phyloP scores from a whole-genome alignment of 345 rosid genomes.

The Sisymbrium altissimum region DNA sequence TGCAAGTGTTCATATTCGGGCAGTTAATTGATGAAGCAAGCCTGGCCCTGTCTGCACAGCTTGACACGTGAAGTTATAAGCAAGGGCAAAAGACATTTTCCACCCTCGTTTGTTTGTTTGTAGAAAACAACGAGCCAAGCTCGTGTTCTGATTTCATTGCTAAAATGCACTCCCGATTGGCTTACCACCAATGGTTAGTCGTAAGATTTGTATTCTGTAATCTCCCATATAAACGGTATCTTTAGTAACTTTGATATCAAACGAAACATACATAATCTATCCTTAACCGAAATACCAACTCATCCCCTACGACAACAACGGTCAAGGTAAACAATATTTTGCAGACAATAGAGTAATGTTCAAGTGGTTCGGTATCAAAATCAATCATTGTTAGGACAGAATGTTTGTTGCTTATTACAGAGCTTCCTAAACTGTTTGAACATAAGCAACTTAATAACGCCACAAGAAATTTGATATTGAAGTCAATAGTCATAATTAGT shows the following conservation, averaged over 20 bases:
- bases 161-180: background rate
- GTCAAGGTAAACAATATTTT: background rate
- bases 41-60: background rate
- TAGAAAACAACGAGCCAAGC: background rate
- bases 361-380: background rate
- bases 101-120: background rate
- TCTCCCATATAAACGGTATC: background rate
- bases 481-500: background rate
- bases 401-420: slow-evolving; percentile 8
- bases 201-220: background rate
- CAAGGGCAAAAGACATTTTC: background rate
- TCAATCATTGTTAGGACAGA: background rate
- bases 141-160: background rate
- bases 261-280: background rate
- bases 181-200: background rate
- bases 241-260: no score
- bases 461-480: slow-evolving; percentile 1
- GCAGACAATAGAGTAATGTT: slow-evolving; percentile 15
- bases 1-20: background rate
- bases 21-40: background rate
- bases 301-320: background rate
- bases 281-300: background rate
- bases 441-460: background rate
- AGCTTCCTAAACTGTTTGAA: slow-evolving; percentile 5
- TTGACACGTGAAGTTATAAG: background rate